Base-by-base conservation (phyloP, 331 rosid species). In the Phaseolus coccineus region DNA sequence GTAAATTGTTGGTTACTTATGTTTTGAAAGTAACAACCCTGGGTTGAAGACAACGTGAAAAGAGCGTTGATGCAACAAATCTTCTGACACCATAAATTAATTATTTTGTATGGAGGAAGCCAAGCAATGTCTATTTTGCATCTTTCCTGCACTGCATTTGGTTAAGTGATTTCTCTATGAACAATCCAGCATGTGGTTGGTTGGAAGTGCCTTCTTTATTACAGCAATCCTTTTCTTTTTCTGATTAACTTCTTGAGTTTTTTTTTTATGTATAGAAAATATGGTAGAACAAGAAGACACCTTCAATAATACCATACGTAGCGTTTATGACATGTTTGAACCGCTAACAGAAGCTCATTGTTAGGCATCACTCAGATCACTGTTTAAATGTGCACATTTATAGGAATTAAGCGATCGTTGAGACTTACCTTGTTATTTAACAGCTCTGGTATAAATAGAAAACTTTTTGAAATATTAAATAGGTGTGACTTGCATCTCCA, bases 11-110 rank as follows among this genome's bases (percentile, higher is more conserved):
- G 73, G 68, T 53, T 55, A 16, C 61, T 70, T 35, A 76, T 76
- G 78, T 53, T 79, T 69, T 80, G 58, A 75, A 55, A 70, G 84
- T 57, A 35, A 75, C 84, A 76, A 69, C 65, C 73, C 56, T 61
- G 39, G 61, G 74, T 74, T 30, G n/a, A 25, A 24, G 52, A 67
- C 64, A 31, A 11, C 71, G 37, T 75, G 81, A 69, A 58, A 83
- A 69, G 76, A 31, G 47, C 46, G 67, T 63, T 76, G 59, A 69
- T 70, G 76, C 79, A 80, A 75, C 71, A 55, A 65, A 64, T 52
- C 69, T 31, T 69, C 61, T 72, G 2, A 48, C 70, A 77, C 67
- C 44, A 35, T 3, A 71, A 71, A 61, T 69, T 59, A 15, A 68
- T 70, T 50, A 33, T 15, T 37, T 67, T 15, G 52, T 53, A 25